These are phyloP conservation scores for Suillus occidentalis DNA, from an alignment of 768 basidiomycete species.

Conservation along the genomic window DNA sequence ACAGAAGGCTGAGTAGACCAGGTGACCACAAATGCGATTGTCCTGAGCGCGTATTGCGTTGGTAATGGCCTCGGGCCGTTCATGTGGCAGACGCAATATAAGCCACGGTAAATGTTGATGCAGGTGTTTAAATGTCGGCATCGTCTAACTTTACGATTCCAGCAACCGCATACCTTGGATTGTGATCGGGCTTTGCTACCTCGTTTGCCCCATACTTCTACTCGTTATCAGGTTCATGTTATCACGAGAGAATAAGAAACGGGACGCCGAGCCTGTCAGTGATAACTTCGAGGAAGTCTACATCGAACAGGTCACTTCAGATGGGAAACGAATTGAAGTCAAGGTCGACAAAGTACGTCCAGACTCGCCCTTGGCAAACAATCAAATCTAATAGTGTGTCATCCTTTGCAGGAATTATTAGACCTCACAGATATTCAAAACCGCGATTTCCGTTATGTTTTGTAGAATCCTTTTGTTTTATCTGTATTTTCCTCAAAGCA, in stretches of 20 bases:
- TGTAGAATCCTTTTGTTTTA: slow-evolving; percentile 28
- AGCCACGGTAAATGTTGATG: slow-evolving; percentile 49
- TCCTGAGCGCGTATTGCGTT: slow-evolving; percentile 69
- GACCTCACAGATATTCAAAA: slow-evolving; percentile 70
- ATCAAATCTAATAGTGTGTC: not conserved
- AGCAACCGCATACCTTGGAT: slow-evolving; percentile 79
- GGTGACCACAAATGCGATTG: slow-evolving; percentile 57
- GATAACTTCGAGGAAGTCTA: slow-evolving; percentile 62
- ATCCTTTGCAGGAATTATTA: slow-evolving; percentile 6
- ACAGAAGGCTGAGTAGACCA: slow-evolving; percentile 6
- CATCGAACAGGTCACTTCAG: slow-evolving; percentile 48
- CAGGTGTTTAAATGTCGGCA: not conserved
- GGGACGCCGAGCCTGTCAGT: slow-evolving; percentile 56
- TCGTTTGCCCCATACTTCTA: slow-evolving; percentile 47
- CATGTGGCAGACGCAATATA: slow-evolving; percentile 73
- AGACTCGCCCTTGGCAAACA: not conserved
- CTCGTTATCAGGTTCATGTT: slow-evolving; percentile 55
- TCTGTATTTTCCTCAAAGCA: not conserved
- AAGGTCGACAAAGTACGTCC: slow-evolving; percentile 65
- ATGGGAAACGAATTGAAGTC: slow-evolving; percentile 53
- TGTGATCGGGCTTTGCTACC: slow-evolving; percentile 68
- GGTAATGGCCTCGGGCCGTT: slow-evolving; percentile 72
- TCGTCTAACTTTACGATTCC: not conserved
- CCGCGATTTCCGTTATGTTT: slow-evolving; percentile 62
- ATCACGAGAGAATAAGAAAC: slow-evolving; percentile 57